A percentile compares a stretch with the other conserved stretches of the same genome.
Conservation (phyloP, 306 rosid genomes). For the Prinsepia uniflora region DNA sequence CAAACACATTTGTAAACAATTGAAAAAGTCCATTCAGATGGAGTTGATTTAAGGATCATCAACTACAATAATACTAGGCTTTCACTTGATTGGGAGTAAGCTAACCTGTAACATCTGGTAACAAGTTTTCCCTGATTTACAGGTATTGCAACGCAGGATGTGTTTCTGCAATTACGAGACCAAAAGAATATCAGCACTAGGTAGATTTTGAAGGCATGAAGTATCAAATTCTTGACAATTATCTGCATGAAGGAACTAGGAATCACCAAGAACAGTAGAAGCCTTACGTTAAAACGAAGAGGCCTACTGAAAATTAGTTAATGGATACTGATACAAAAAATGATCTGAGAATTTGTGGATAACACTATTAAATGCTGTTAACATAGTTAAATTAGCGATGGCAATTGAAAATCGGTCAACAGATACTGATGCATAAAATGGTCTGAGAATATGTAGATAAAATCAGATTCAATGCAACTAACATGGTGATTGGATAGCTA, state of each 20-base stretch:
- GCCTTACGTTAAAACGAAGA: neutral
- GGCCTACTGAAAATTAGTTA: neutral
- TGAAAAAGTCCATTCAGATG: slow-evolving; percentile 18
- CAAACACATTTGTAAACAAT: slow-evolving; percentile 8
- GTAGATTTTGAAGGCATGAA: neutral
- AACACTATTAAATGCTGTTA: neutral
- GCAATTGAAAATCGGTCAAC: too few relatives aligned
- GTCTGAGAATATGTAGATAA: neutral
- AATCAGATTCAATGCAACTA: neutral
- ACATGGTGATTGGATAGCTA: neutral
- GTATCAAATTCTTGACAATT: slow-evolving; percentile 12
- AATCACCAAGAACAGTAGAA: neutral
- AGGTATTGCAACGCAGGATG: slow-evolving; percentile 60
- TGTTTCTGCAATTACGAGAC: slow-evolving; percentile 71
- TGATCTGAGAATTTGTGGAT: neutral
- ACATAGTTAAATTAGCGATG: neutral
- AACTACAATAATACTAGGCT: slow-evolving; percentile 18
- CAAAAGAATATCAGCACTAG: slow-evolving; percentile 16
- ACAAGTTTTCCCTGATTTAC: slow-evolving; percentile 75
- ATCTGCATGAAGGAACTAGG: slow-evolving; percentile 7
- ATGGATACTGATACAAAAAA: neutral
- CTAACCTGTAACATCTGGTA: slow-evolving; percentile 88
- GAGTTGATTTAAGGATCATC: slow-evolving; percentile 15
- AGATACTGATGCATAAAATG: neutral
- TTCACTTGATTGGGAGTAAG: slow-evolving; percentile 25